Evolutionary conservation across 805 yeast species (phyloP).

Genomic region (Nakazawaea molendinolei): DNA sequence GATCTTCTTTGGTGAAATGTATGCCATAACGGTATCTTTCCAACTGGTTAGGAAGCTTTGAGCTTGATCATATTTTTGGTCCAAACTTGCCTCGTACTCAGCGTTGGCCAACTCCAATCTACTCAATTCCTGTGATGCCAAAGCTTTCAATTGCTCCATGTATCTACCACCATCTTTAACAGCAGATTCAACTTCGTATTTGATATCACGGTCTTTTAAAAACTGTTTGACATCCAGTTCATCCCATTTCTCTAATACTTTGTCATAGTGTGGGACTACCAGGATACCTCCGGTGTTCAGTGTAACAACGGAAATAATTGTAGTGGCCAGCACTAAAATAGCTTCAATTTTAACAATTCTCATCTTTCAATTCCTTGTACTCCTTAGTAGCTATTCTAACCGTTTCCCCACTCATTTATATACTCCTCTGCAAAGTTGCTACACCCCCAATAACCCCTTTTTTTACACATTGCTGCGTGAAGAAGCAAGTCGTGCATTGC

Average conservation of each 20-base stretch:
- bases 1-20: slow-evolving; percentile 12
- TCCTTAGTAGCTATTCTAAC: too few species aligned
- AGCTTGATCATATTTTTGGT: slow-evolving; percentile 4
- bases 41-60: slow-evolving; percentile 14
- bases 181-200: slow-evolving; percentile 19
- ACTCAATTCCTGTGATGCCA: slow-evolving; percentile 24
- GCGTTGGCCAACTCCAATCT: slow-evolving; percentile 14
- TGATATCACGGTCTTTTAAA: slow-evolving; percentile 22
- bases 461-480: too few species aligned
- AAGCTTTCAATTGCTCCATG: slow-evolving; percentile 16
- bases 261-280: slow-evolving; percentile 8
- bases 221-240: slow-evolving; percentile 24
- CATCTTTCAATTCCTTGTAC: too few species aligned
- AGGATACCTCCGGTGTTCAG: too few species aligned
- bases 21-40: slow-evolving; percentile 16
- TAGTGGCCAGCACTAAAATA: too few species aligned
- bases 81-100: slow-evolving; percentile 7
- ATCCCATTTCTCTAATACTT: slow-evolving; percentile 13
- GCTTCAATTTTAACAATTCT: too few species aligned
- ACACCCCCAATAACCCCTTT: too few species aligned
- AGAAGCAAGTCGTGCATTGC: too few species aligned
- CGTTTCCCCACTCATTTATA: too few species aligned
- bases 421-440: too few species aligned
- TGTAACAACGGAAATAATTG: too few species aligned
- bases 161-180: slow-evolving; percentile 15